Percentiles rank a stretch among this genome's conserved stretches.
These are phyloP conservation scores for Withania somnifera DNA, from an alignment of 305 asterid species.

Conservation along the genomic window DNA sequence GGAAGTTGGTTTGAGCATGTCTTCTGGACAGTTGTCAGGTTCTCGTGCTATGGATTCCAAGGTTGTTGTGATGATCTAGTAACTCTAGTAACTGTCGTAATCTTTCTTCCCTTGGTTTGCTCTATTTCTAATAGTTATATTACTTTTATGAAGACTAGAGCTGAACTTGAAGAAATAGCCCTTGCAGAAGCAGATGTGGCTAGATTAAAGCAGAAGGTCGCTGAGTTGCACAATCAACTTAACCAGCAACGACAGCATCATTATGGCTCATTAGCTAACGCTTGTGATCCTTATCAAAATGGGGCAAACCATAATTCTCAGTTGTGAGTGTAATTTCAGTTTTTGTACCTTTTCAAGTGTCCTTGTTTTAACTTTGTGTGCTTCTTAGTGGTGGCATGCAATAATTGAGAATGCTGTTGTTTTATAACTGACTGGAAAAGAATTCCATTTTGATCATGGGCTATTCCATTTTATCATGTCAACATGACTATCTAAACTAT, in stretches of 20 bases:
- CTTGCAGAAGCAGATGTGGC: slow-evolving; percentile 99
- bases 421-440: neutral
- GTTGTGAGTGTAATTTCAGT: slow-evolving; percentile 37
- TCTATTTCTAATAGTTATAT: neutral
- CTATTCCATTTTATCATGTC: neutral
- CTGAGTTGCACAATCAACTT: slow-evolving; percentile 86
- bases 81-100: neutral
- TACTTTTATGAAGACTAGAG: slow-evolving; percentile 60
- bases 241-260: slow-evolving; percentile 96
- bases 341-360: neutral
- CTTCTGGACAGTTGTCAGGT: slow-evolving; percentile 76
- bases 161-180: slow-evolving; percentile 98
- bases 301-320: slow-evolving; percentile 45
- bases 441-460: neutral
- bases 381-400: neutral
- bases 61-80: slow-evolving; percentile 29
- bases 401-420: neutral
- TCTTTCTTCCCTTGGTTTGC: neutral
- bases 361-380: neutral
- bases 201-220: slow-evolving; percentile 86
- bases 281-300: slow-evolving; percentile 51
- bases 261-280: slow-evolving; percentile 63
- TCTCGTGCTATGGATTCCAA: slow-evolving; percentile 90
- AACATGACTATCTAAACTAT: neutral
- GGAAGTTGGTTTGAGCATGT: slow-evolving; percentile 96